Evolutionary conservation across 305 asterid species (phyloP).

Genomic region (Fraxinus paxiana): DNA sequence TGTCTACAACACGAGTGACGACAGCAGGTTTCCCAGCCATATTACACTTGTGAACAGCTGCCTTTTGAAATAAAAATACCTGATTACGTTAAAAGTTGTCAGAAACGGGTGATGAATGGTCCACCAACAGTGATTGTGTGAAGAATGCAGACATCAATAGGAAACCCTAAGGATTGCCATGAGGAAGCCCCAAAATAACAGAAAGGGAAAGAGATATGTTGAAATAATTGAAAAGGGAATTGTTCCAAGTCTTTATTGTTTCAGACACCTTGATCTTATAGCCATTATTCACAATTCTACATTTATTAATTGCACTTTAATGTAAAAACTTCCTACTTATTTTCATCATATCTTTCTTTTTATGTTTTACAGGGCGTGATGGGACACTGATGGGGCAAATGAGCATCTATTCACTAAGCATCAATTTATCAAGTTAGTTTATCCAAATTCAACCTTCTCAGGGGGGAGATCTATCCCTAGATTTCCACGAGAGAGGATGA

Average conservation of each 20-base stretch:
- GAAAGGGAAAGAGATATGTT: not conserved
- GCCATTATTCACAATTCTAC: not conserved
- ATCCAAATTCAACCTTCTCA: conserved; percentile 57
- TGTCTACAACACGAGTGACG: conserved; percentile 89
- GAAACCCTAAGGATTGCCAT: not conserved
- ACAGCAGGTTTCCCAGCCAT: conserved; percentile 92
- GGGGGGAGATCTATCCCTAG: conserved; percentile 90
- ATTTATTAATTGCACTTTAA: not conserved
- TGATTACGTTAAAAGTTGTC: conserved; percentile 20
- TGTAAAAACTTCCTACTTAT: not conserved
- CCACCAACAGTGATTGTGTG: not conserved
- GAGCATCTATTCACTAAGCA: not conserved
- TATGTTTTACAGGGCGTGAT: not conserved
- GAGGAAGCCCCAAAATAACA: not conserved
- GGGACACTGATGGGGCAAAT: not conserved
- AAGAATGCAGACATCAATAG: not conserved
- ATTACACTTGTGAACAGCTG: conserved; percentile 79
- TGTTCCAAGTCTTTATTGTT: not conserved
- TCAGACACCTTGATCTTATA: not conserved
- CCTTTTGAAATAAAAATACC: conserved; percentile 86
- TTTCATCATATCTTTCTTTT: not conserved
- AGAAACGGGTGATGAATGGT: not conserved
- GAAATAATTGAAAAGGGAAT: not conserved
- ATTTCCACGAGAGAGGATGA: conserved; percentile 86
- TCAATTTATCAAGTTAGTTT: not conserved